Evolutionary conservation across 805 yeast species (phyloP).

Genomic region (Yarrowia yakushimensis): DNA sequence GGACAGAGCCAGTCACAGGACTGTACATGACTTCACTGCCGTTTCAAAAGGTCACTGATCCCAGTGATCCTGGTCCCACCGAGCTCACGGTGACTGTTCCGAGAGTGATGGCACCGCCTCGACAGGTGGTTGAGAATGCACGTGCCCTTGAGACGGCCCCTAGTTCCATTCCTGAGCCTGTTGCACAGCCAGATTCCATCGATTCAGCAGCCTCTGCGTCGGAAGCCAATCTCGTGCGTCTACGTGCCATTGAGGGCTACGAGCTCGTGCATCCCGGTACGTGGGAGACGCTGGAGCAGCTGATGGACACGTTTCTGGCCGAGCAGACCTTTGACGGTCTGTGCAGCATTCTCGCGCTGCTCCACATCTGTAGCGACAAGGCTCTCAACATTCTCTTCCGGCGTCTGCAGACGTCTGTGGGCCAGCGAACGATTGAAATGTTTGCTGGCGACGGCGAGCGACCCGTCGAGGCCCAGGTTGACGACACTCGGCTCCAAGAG

Average conservation of each 20-base stretch:
- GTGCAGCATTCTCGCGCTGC: not conserved
- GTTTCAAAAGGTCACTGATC: conserved; percentile 19
- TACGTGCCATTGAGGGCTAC: conserved; percentile 13
- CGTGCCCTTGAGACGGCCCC: not conserved
- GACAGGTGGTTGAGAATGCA: not conserved
- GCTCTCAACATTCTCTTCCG: conserved; percentile 1
- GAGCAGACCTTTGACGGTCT: conserved; percentile 12
- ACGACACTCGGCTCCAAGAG: not conserved
- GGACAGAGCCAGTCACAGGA: conserved; percentile 16
- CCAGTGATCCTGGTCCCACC: conserved; percentile 2
- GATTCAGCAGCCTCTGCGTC: conserved; percentile 4
- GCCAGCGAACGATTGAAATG: conserved; percentile 9
- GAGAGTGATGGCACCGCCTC: not conserved
- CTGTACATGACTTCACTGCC: conserved; percentile 15
- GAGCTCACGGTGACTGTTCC: conserved; percentile 5
- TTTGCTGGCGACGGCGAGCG: not conserved
- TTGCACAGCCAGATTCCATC: not conserved
- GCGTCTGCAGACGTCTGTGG: conserved; percentile 7
- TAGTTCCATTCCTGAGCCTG: not conserved
- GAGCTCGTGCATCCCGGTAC: conserved; percentile 9
- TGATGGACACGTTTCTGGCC: conserved; percentile 6
- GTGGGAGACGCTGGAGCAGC: conserved; percentile 13
- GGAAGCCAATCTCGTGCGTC: conserved; percentile 8
- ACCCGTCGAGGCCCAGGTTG: not conserved
- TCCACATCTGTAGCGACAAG: conserved; percentile 4